Percentiles rank a stretch among this genome's conserved stretches.
Conservation (phyloP, 1,284 basidiomycete species). For the Takashimella tepidaria region DNA sequence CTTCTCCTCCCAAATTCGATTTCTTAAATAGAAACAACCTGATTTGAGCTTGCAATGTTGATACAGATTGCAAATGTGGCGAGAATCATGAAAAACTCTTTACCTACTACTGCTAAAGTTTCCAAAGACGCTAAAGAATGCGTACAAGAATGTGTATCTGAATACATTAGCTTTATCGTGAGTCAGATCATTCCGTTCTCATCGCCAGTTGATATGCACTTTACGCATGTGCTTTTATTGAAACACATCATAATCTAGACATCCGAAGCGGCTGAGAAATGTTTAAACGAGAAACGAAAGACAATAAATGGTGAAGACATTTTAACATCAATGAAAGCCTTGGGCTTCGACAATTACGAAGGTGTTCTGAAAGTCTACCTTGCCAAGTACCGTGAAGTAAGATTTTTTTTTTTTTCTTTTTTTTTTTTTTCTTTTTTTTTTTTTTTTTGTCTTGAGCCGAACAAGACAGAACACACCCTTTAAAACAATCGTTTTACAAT, state of each 20-base stretch:
- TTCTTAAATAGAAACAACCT: too few relatives aligned
- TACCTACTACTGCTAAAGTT: constrained; percentile 89
- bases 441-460: neutral
- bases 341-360: constrained; percentile 91
- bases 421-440: neutral
- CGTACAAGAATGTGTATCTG: constrained; percentile 92
- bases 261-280: constrained; percentile 73
- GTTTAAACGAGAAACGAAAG: constrained; percentile 92
- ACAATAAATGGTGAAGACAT: constrained; percentile 84
- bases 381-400: constrained; percentile 80
- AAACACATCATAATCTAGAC: constrained; percentile 25
- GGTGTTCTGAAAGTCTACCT: constrained; percentile 86
- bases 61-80: constrained; percentile 95
- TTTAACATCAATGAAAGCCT: constrained; percentile 82
- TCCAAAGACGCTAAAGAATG: constrained; percentile 96
- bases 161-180: constrained; percentile 88
- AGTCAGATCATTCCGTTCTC: constrained; percentile 12
- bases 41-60: too few relatives aligned
- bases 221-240: neutral
- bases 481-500: too few relatives aligned
- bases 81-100: constrained; percentile 85
- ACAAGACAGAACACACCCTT: too few relatives aligned
- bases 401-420: constrained; percentile 24
- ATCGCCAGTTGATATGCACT: neutral
- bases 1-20: neutral